phyloP scores from a whole-genome alignment of 176 grass and related monocot species.

The Carex scoparia region DNA sequence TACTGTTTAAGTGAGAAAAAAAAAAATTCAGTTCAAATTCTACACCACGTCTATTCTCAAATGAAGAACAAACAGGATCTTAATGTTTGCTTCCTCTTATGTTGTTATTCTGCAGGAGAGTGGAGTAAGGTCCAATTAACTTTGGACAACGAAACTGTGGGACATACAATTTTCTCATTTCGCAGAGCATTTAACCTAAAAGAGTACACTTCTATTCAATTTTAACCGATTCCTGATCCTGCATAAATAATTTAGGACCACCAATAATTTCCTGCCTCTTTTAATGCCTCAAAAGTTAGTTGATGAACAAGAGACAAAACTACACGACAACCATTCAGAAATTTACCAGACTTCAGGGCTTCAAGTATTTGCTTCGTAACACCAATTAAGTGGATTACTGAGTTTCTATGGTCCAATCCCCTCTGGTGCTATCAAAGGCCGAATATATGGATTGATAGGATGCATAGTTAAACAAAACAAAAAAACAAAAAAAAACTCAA shows the following conservation, averaged over 20 bases:
- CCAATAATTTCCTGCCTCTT: background rate
- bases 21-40: no score
- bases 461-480: background rate
- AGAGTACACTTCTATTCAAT: background rate
- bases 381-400: background rate
- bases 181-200: background rate
- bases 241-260: background rate
- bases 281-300: slow-evolving; percentile 25
- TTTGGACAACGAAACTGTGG: no score
- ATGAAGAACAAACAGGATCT: no score
- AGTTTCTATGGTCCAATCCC: background rate
- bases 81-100: background rate
- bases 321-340: background rate
- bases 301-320: slow-evolving; percentile 2
- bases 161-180: background rate
- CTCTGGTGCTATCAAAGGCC: background rate
- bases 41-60: no score
- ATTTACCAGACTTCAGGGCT: background rate
- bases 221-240: background rate
- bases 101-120: no score
- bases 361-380: background rate
- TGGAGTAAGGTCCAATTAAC: no score
- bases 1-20: no score
- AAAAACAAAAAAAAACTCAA: no score
- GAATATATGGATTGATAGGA: background rate